Percentiles rank a stretch among this genome's conserved stretches.
phyloP scores from a whole-genome alignment of 2,329 filamentous ascomycete genomes.

The Alternaria alternata region DNA sequence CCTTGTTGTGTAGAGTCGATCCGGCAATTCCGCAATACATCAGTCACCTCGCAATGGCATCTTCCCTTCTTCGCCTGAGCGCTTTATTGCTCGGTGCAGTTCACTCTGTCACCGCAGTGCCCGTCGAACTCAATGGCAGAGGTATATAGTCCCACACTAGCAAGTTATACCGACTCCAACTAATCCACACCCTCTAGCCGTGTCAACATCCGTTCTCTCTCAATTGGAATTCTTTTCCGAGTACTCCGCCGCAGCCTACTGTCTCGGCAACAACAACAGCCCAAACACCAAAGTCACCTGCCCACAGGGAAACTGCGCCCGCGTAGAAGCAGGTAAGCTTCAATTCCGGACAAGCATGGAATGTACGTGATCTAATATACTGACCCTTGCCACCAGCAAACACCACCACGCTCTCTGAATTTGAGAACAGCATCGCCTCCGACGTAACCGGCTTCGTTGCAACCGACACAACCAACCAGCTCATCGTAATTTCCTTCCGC shows the following conservation, averaged over 20 bases:
- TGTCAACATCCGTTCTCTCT: constrained; percentile 52
- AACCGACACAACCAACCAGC: constrained; percentile 55
- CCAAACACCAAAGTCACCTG: constrained; percentile 56
- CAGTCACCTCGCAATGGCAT: constrained; percentile 15
- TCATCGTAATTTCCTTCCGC: constrained; percentile 68
- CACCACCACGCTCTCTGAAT: constrained; percentile 58
- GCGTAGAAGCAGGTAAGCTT: constrained; percentile 50
- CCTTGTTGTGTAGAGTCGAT: not conserved
- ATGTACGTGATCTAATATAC: not conserved
- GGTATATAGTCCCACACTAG: constrained; percentile 24
- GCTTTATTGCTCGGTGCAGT: constrained; percentile 30
- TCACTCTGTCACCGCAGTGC: constrained; percentile 35
- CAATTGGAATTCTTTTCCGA: constrained; percentile 59
- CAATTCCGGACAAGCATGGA: fast-evolving
- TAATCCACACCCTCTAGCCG: constrained; percentile 28
- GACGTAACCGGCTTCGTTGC: constrained; percentile 60
- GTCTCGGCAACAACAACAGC: constrained; percentile 58
- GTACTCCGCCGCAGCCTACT: constrained; percentile 64
- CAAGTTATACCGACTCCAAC: not conserved
- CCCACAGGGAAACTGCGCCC: constrained; percentile 56
- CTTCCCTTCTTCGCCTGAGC: constrained; percentile 27
- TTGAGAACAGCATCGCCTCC: constrained; percentile 53
- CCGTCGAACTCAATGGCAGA: constrained; percentile 39
- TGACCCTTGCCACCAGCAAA: constrained; percentile 36
- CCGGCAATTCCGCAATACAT: not conserved